Evolutionary conservation across 345 rosid genomes (phyloP).

Genomic region (Noccaea caerulescens): DNA sequence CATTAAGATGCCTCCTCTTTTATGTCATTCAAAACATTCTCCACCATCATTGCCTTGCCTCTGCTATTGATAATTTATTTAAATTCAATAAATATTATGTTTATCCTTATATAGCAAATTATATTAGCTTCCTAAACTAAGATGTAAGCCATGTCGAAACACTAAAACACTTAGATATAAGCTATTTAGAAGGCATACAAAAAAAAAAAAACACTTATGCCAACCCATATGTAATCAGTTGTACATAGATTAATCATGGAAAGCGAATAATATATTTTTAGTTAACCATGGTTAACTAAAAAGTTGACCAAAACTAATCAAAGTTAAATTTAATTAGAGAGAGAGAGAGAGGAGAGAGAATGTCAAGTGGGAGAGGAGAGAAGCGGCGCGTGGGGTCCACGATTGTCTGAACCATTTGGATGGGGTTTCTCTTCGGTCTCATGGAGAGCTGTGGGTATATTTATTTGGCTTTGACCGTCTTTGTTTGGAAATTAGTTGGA

Average conservation of each 20-base stretch:
- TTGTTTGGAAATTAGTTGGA: constrained; percentile 46
- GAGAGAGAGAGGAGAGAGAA: constrained; percentile 29
- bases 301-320: constrained; percentile 44
- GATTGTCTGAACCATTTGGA: constrained; percentile 40
- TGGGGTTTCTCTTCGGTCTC: constrained; percentile 37
- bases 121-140: constrained; percentile 19
- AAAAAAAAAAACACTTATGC: background rate
- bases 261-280: constrained; percentile 9
- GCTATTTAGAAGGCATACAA: background rate
- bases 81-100: background rate
- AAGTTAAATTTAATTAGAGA: constrained; percentile 36
- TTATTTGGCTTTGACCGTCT: constrained; percentile 44
- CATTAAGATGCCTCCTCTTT: constrained; percentile 46
- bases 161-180: background rate
- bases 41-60: constrained; percentile 42
- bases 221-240: constrained; percentile 3
- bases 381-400: constrained; percentile 49
- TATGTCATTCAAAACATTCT: constrained; percentile 42
- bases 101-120: background rate
- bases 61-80: constrained; percentile 5
- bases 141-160: background rate
- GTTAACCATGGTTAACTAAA: constrained; percentile 41
- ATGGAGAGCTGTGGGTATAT: constrained; percentile 32
- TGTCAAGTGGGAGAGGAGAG: constrained; percentile 31
- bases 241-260: constrained; percentile 19